Conservation (phyloP, 129 eudicot species). For the Helianthus annuus region HanXRQr2.0-SUNRISE NC_035447.2:19502945-19503444, state of each 20-base stretch:
- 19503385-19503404: no score
- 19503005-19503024: conserved; percentile 7
- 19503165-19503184: conserved; percentile 13
- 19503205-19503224: background rate
- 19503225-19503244: conserved; percentile 17
- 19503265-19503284: conserved; percentile 42
- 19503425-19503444: no score
- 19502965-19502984: conserved; percentile 63
- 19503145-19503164: conserved; percentile 21
- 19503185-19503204: conserved; percentile 6
- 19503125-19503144: conserved; percentile 50
- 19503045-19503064: conserved; percentile 33
- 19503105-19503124: conserved; percentile 64
- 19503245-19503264: conserved; percentile 27
- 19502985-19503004: conserved; percentile 79
- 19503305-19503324: conserved; percentile 9
- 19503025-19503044: conserved; percentile 32
- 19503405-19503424: no score
- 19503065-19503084: conserved; percentile 15
- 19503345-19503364: no score
- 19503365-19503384: no score
- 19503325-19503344: no score
- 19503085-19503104: conserved; percentile 48
- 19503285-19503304: conserved; percentile 38
- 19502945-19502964: conserved; percentile 10